phyloP scores from a whole-genome alignment of 345 rosid species.

The Excoecaria cochinchinensis region DNA sequence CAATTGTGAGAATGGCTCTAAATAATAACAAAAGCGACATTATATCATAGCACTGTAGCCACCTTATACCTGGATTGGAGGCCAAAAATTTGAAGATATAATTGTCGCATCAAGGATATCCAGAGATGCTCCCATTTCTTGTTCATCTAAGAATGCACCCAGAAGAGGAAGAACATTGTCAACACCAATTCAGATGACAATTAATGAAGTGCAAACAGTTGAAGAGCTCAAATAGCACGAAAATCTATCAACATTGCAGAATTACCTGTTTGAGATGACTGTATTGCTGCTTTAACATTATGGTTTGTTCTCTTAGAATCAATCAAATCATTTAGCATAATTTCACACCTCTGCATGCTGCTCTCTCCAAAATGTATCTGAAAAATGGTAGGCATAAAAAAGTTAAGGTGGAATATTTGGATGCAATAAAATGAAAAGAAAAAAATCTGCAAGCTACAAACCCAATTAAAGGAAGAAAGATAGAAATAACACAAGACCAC shows the following conservation, averaged over 20 bases:
- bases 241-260: constrained; percentile 6
- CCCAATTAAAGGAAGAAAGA: constrained; percentile 6
- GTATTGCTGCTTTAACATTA: constrained; percentile 62
- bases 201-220: not conserved
- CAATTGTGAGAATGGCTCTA: not conserved
- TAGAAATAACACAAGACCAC: constrained; percentile 14
- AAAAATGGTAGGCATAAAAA: constrained; percentile 17
- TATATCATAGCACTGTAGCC: not conserved
- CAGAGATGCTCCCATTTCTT: constrained; percentile 47
- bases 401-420: constrained; percentile 10
- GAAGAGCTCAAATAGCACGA: constrained; percentile 2
- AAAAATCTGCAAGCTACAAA: not conserved
- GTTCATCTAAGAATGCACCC: constrained; percentile 37
- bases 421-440: not conserved
- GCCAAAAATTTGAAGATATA: constrained; percentile 95
- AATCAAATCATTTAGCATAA: constrained; percentile 93
- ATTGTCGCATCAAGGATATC: constrained; percentile 76
- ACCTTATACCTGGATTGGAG: constrained; percentile 75
- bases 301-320: constrained; percentile 94
- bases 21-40: not conserved
- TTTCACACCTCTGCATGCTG: constrained; percentile 97
- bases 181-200: constrained; percentile 5
- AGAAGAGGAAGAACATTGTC: constrained; percentile 5
- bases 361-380: constrained; percentile 97
- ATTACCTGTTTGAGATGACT: constrained; percentile 57